phyloP scores from a whole-genome alignment of 2,329 filamentous ascomycete species.

The Tolypocladium ovalisporum region DNA sequence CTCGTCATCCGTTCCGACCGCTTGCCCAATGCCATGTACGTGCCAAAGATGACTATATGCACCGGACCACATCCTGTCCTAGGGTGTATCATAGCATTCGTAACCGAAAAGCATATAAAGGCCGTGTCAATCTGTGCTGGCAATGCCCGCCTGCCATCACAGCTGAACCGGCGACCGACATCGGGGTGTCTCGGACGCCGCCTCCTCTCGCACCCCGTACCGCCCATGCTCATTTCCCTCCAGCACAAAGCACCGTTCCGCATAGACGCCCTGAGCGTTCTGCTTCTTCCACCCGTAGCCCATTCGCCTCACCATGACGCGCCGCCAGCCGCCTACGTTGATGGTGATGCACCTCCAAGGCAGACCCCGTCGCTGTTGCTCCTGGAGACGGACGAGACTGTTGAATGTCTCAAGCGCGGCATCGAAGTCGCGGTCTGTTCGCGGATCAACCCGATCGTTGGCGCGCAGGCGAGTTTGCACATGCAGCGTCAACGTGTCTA shows the following conservation, averaged over 20 bases:
- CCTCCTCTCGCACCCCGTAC: constrained; percentile 15
- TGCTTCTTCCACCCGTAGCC: constrained; percentile 27
- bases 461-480: constrained; percentile 30
- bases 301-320: constrained; percentile 31
- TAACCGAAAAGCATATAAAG: background rate
- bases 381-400: constrained; percentile 19
- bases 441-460: constrained; percentile 13
- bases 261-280: constrained; percentile 31
- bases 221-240: constrained; percentile 14
- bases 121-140: background rate
- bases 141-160: background rate
- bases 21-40: background rate
- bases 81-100: background rate
- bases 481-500: constrained; percentile 31
- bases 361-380: constrained; percentile 4
- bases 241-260: constrained; percentile 35
- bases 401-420: constrained; percentile 22
- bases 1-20: background rate
- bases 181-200: constrained; percentile 15
- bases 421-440: constrained; percentile 25
- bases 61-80: background rate
- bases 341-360: constrained; percentile 31
- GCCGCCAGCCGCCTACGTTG: constrained; percentile 37
- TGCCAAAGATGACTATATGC: background rate
- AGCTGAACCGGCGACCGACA: constrained; percentile 5